Base-by-base conservation (phyloP, 2,329 filamentous ascomycete species). In the Hymenoscyphus albidus region DNA sequence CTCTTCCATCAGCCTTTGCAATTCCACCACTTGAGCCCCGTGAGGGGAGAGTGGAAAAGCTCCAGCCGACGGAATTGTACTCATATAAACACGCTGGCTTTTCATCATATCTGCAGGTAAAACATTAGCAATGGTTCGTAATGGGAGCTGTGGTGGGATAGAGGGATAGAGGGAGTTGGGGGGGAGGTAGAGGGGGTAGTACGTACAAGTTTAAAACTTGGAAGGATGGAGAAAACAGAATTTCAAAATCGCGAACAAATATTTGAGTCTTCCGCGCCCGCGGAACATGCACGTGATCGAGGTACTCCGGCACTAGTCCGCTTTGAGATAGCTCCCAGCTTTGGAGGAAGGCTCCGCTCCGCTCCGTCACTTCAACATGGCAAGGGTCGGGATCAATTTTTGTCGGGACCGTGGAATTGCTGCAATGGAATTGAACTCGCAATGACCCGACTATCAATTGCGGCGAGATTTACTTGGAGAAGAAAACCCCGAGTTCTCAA, bases 131-230 rank as follows among this genome's bases (percentile, higher is more conserved):
- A 61, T 59, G 62, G 59, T 56, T 32, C 22, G 16, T 18, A 51
- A 35, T 35, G n/a, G 13, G 10, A 12, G 32, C 38, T 27, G 58
- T 18, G 35, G 44, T 58, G 32, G 22, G 22, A 22, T 22, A n/a
- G 22, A 1, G 22, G 12, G 16, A n/a, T 59, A 60, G 62, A 64
- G 6, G 44, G 44, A n/a, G 9, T 9, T 9, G 12, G 62, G 62
- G 48, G 64, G 48, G 64, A 70, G 44, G 44, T 27, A 22, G 12
- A 62, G 62, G 48, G 64, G 48, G 64, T 71, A 67, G 68, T 68
- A 87, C 93, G 86, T 83, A 97, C 93, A 83, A 92, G 86, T 89
- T 88, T 90, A 96, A 96, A 96, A 97, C 93, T 91, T 92, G 93
- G 93, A 97, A 96, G 92, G 93, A 92, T 94, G 85, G 88, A 89